Conservation (phyloP, 2,329 filamentous ascomycete species). For the Penicillium griseofulvum region DNA sequence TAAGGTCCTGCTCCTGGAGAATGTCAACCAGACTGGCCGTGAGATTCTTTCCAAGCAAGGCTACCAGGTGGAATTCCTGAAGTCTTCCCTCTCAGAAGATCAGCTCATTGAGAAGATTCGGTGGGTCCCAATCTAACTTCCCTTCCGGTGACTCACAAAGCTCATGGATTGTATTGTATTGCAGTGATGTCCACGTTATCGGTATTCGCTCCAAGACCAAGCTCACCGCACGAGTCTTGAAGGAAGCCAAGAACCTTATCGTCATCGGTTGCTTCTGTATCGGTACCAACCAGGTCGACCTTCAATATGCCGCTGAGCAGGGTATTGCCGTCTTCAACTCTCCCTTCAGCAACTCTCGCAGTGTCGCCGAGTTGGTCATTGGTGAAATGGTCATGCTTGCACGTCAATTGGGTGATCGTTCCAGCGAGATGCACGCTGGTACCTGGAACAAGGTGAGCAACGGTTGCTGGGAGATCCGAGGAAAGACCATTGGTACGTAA, state of each 20-base stretch:
- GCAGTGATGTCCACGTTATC: conserved; percentile 90
- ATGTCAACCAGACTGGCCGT: conserved; percentile 86
- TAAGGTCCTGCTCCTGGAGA: conserved; percentile 93
- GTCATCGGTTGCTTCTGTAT: conserved; percentile 99
- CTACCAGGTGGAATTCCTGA: conserved; percentile 92
- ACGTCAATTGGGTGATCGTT: conserved; percentile 88
- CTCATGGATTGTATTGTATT: neutral
- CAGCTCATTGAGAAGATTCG: conserved; percentile 95
- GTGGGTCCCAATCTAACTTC: conserved; percentile 50
- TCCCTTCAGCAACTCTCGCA: conserved; percentile 95
- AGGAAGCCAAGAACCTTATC: conserved; percentile 87
- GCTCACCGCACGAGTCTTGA: conserved; percentile 78
- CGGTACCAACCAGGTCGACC: conserved; percentile 66
- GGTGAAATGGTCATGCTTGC: conserved; percentile 88
- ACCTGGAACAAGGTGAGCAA: conserved; percentile 97
- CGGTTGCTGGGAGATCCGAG: conserved; percentile 96
- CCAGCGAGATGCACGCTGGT: conserved; percentile 87
- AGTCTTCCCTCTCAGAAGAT: conserved; percentile 85
- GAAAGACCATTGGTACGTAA: conserved; percentile 80
- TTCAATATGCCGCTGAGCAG: conserved; percentile 46
- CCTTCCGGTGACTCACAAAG: neutral
- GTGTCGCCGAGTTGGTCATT: conserved; percentile 94
- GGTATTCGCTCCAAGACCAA: conserved; percentile 98
- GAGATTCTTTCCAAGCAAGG: conserved; percentile 81
- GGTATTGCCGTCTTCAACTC: conserved; percentile 98